Evolutionary conservation across 345 rosid genomes (phyloP).

Genomic region (Hibiscus trionum): DNA sequence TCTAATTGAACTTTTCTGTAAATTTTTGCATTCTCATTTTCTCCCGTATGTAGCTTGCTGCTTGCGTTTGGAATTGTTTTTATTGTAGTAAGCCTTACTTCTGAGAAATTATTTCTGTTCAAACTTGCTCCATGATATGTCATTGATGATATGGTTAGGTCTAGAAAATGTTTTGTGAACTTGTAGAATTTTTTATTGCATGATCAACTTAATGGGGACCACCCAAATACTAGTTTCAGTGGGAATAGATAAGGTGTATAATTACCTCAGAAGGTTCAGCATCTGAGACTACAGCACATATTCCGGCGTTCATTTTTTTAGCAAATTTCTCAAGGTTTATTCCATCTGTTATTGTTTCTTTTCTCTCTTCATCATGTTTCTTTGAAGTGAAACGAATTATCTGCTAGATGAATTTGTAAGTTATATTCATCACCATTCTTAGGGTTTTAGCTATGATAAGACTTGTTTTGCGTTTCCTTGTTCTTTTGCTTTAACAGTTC

Average conservation of each 20-base stretch:
- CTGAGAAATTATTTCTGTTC: not conserved
- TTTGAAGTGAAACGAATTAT: not conserved
- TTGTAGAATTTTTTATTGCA: not conserved
- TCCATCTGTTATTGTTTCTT: not conserved
- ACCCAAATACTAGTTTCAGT: not conserved
- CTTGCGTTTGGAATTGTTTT: not conserved
- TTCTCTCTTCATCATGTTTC: not conserved
- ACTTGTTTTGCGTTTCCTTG: not conserved
- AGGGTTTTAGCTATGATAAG: not conserved
- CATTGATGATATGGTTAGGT: not conserved
- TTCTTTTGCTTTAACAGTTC: not conserved
- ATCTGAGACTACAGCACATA: not conserved
- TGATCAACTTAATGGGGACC: not conserved
- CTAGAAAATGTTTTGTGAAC: not conserved
- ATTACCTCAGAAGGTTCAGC: not conserved
- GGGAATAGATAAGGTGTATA: not conserved
- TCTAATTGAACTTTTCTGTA: not conserved
- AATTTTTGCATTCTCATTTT: not conserved
- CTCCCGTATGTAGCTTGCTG: not conserved
- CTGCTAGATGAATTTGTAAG: not conserved
- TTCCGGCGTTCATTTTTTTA: not conserved
- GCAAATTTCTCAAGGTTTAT: not conserved
- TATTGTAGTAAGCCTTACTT: not conserved
- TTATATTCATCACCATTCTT: not conserved
- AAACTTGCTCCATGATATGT: slow-evolving; percentile 1